These are phyloP conservation scores for Crucihimalaya himalaica DNA, from an alignment of 345 rosid genomes.

Conservation along the genomic window DNA sequence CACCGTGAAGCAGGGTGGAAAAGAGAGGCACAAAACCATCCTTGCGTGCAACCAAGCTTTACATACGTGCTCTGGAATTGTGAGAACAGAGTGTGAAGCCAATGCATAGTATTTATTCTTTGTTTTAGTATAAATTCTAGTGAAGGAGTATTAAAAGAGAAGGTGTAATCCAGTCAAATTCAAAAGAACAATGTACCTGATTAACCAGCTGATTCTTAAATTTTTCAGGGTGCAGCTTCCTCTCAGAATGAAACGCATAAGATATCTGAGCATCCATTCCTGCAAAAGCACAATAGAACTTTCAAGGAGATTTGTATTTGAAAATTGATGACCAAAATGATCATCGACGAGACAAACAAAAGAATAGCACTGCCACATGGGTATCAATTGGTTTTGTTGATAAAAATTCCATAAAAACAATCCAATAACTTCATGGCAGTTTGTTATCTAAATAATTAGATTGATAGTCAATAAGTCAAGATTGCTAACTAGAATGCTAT, in stretches of 20 bases:
- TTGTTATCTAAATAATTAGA: background rate
- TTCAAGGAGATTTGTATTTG: background rate
- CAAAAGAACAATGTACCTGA: constrained; percentile 60
- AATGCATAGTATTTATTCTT: background rate
- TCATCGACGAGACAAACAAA: constrained; percentile 2
- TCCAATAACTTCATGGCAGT: background rate
- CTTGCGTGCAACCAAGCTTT: constrained; percentile 93
- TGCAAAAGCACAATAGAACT: constrained; percentile 37
- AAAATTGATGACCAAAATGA: constrained; percentile 10
- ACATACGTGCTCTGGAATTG: constrained; percentile 68
- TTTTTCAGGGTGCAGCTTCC: constrained; percentile 85
- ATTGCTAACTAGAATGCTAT: background rate
- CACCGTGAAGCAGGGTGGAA: constrained; percentile 73
- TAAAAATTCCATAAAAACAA: background rate
- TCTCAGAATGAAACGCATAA: constrained; percentile 82
- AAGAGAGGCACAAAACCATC: constrained; percentile 85
- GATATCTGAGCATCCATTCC: constrained; percentile 99
- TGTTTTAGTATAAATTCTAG: background rate
- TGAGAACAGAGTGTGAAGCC: constrained; percentile 16
- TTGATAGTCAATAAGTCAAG: background rate
- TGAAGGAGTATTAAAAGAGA: background rate
- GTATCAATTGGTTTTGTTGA: background rate
- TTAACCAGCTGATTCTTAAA: constrained; percentile 86
- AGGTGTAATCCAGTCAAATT: background rate
- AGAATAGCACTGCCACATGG: background rate